phyloP scores from a whole-genome alignment of 371 early-diverging fungal species.

The Mortierella polycephala region DNA sequence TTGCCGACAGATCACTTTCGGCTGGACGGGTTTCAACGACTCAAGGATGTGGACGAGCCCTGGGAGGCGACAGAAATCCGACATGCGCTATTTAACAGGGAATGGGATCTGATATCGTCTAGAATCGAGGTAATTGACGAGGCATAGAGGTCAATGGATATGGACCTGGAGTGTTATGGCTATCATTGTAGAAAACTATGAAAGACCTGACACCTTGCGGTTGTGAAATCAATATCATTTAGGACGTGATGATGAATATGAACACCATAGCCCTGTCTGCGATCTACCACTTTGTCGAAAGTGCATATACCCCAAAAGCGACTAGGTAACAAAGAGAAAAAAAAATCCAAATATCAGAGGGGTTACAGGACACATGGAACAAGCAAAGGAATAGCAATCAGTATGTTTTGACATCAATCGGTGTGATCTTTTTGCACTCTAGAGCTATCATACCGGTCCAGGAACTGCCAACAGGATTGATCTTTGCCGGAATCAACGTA shows the following conservation, averaged over 20 bases:
- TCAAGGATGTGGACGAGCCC: constrained; percentile 61
- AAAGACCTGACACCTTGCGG: neutral
- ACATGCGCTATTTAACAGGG: constrained; percentile 50
- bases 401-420: neutral
- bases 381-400: too few species aligned
- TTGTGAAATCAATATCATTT: neutral
- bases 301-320: constrained; percentile 49
- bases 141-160: neutral
- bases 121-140: constrained; percentile 57
- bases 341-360: neutral
- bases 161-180: neutral
- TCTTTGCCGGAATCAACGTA: constrained; percentile 72
- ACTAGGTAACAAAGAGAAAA: constrained; percentile 17
- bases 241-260: constrained; percentile 65
- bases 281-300: constrained; percentile 62
- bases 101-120: constrained; percentile 56
- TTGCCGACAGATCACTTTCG: constrained; percentile 20
- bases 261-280: constrained; percentile 56
- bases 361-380: too few species aligned
- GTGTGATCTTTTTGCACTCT: neutral
- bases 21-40: constrained; percentile 57
- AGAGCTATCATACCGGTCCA: constrained; percentile 59
- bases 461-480: constrained; percentile 75
- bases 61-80: constrained; percentile 57
- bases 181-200: neutral